A percentile compares a stretch with the other conserved stretches of the same genome.
These are phyloP conservation scores for Komagataella kurtzmanii DNA, from an alignment of 805 yeast genomes.

Conservation along the genomic window DNA sequence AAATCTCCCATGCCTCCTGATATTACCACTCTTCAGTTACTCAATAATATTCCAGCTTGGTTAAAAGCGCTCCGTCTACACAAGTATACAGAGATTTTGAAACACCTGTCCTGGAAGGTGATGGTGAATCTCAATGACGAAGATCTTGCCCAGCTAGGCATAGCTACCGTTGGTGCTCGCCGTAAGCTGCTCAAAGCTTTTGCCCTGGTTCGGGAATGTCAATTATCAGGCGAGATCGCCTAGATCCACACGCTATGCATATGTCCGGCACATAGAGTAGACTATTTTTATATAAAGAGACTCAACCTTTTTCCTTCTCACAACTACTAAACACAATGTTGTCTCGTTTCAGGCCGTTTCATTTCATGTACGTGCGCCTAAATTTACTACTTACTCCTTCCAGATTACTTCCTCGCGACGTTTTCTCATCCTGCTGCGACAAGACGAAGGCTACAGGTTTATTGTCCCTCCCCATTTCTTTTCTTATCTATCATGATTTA, in stretches of 20 bases:
- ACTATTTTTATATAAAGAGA: not conserved
- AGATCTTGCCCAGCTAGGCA: constrained; percentile 67
- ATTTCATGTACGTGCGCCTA: not conserved
- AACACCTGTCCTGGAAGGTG: constrained; percentile 66
- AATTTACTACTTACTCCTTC: not conserved
- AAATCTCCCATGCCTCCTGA: constrained; percentile 36
- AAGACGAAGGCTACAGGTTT: too few species aligned
- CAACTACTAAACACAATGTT: too few species aligned
- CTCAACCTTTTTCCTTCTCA: not conserved
- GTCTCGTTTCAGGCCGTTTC: not conserved
- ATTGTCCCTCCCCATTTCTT: not conserved
- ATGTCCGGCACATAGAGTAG: not conserved
- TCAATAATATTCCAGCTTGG: constrained; percentile 86
- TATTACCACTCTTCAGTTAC: constrained; percentile 36
- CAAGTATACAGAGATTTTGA: constrained; percentile 80
- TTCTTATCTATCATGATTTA: not conserved
- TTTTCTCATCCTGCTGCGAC: not conserved
- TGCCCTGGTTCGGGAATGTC: constrained; percentile 52
- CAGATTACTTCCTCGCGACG: not conserved
- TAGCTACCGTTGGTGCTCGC: constrained; percentile 90
- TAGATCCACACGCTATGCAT: not conserved
- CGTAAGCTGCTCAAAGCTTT: constrained; percentile 88
- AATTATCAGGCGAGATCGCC: not conserved
- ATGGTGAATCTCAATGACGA: constrained; percentile 60
- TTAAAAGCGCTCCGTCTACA: constrained; percentile 79